Evolutionary conservation across 176 grass and related monocot genomes (phyloP), one percentile per base, ranked within the genome.

Genomic region (Musa schizocarpa): DNA sequence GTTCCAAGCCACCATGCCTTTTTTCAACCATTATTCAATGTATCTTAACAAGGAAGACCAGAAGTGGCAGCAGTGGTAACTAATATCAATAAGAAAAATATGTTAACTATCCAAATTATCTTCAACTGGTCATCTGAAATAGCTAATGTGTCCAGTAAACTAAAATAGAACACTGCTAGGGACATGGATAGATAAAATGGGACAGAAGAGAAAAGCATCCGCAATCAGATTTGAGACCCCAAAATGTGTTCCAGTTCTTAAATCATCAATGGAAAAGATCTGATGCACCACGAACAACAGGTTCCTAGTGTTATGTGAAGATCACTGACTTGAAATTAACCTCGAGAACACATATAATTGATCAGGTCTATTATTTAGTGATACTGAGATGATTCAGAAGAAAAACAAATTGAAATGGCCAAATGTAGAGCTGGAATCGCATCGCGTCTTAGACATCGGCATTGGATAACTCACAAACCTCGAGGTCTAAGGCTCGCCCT

Each of bases 401-500:
- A 17, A 61, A 59, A 61, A 61, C 16, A 8, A 61, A n/a, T 6
- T 43, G 34, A 43, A 5, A 43, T 43, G 34, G 4, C 34, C 34
- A 43, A 43, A 43, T 43, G 3, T 43, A 43, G 34, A 4, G 34
- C 34, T 6, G 34, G 34, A 43, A 43, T 43, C 4, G n/a, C n/a
- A n/a, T n/a, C n/a, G n/a, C n/a, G n/a, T 43, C 20, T 21, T 20
- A n/a, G 17, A 19, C 57, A 14, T n/a, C 50, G 67, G 29, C 19
- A 69, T 69, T 50, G 19, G 67, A 69, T 43, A 76, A n/a, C 21
- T 19, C 11, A 34, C 68, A 10, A 79, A 89, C 90, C 93, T 87
- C 85, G 83, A 64, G 90, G 84, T 80, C 83, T 88, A 54, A 93
- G 73, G 88, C 78, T 93, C 25, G 88, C 86, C 72, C 93, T 88